Conservation (phyloP, 2,329 filamentous ascomycete species). For the Paraphoma sp. region DNA sequence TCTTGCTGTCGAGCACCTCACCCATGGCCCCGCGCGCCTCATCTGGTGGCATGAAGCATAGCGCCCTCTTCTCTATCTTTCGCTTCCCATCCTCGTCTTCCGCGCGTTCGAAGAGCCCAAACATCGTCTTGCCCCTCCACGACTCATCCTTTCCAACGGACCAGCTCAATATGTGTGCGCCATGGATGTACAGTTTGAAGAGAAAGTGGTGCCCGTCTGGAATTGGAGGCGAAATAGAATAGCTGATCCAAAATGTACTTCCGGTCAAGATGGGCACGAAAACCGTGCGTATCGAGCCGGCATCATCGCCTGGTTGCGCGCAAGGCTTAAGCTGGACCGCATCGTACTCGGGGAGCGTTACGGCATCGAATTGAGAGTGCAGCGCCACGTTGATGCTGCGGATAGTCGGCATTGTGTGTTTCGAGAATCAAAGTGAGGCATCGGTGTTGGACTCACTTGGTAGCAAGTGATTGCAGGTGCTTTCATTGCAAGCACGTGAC, state of each 20-base stretch:
- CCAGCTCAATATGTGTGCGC: slow-evolving; percentile 52
- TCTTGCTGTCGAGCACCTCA: slow-evolving; percentile 29
- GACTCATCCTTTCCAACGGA: slow-evolving; percentile 50
- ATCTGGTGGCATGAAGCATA: slow-evolving; percentile 45
- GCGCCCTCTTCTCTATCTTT: slow-evolving; percentile 49
- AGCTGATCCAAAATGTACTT: slow-evolving; percentile 54
- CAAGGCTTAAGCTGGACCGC: slow-evolving; percentile 26
- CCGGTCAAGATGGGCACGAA: slow-evolving; percentile 44
- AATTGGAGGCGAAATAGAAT: slow-evolving; percentile 41
- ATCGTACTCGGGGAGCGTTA: slow-evolving; percentile 47
- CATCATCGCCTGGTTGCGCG: slow-evolving; percentile 24
- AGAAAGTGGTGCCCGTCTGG: slow-evolving; percentile 46
- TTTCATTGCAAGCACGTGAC: no score
- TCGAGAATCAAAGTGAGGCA: not conserved
- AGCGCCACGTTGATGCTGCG: slow-evolving; percentile 50
- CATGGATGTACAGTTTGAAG: slow-evolving; percentile 56
- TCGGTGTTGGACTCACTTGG: no score
- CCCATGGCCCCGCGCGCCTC: slow-evolving; percentile 12
- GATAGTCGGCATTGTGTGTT: slow-evolving; percentile 37
- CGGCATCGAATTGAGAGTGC: slow-evolving; percentile 51
- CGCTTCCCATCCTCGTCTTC: slow-evolving; percentile 35
- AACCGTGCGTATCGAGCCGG: slow-evolving; percentile 40
- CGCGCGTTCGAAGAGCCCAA: slow-evolving; percentile 49
- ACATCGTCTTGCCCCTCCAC: slow-evolving; percentile 55
- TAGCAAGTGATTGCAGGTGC: no score